These are phyloP conservation scores for Bipolaris zeicola DNA, from an alignment of 2,329 filamentous ascomycete species.

Conservation along the genomic window DNA sequence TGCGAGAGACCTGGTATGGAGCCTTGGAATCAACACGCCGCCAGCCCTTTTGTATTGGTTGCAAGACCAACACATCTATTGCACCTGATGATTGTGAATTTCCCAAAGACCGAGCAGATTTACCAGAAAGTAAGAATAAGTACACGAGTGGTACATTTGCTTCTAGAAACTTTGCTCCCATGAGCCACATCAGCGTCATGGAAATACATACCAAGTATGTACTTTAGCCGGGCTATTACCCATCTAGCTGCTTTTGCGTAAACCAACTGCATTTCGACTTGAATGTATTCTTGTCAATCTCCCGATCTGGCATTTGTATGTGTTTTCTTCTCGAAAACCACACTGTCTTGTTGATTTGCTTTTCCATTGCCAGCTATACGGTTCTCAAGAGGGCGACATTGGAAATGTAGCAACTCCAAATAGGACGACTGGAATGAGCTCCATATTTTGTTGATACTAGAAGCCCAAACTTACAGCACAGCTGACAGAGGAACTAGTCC, in stretches of 20 bases:
- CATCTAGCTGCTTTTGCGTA: not conserved
- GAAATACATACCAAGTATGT: not conserved
- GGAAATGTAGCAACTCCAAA: no score
- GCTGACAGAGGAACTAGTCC: constrained; percentile 16
- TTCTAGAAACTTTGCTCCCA: not conserved
- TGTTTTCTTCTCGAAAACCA: no score
- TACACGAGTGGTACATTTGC: not conserved
- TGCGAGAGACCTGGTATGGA: not conserved
- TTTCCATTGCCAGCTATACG: no score
- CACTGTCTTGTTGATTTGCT: no score
- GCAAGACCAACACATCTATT: not conserved
- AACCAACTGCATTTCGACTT: not conserved
- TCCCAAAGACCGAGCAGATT: not conserved
- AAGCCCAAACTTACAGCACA: not conserved
- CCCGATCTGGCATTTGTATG: not conserved
- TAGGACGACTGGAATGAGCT: no score
- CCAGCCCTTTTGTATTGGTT: not conserved
- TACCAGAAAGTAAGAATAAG: not conserved
- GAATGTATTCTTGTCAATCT: not conserved
- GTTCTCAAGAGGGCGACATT: no score
- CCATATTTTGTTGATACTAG: not conserved
- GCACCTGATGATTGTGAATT: not conserved
- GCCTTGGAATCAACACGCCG: not conserved
- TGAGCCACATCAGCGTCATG: not conserved
- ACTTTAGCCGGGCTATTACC: not conserved